Percentiles rank a stretch among this genome's conserved stretches.
Conservation (phyloP, 345 rosid species). For the Syzygium aqueum region DNA sequence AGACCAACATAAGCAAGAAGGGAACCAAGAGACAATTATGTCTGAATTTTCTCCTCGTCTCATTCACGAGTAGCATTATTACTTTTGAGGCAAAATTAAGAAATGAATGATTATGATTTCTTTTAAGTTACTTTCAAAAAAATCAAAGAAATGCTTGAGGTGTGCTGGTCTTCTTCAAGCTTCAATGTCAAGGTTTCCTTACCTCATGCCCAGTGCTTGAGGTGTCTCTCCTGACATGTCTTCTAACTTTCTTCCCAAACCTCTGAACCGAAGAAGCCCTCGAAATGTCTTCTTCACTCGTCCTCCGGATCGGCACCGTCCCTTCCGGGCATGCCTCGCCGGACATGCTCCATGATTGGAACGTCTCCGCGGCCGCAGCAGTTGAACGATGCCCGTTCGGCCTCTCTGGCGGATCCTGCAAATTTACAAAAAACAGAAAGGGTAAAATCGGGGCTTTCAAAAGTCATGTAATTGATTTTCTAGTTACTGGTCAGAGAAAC, state of each 20-base stretch:
- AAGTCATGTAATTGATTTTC: not conserved
- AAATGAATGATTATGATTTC: not conserved
- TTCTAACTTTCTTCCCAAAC: constrained; percentile 60
- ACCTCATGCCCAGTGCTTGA: constrained; percentile 89
- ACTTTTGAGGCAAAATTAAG: not conserved
- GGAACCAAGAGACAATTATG: not conserved
- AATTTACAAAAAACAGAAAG: not conserved
- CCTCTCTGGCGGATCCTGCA: constrained; percentile 72
- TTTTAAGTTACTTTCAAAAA: not conserved
- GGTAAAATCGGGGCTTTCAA: not conserved
- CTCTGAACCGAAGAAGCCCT: constrained; percentile 58
- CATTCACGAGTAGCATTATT: not conserved
- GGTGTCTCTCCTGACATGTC: constrained; percentile 70
- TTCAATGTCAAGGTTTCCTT: not conserved
- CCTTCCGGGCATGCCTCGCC: constrained; percentile 91
- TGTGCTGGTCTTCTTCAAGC: not conserved
- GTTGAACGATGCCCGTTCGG: constrained; percentile 40
- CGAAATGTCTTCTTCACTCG: constrained; percentile 66
- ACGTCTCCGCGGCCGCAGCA: constrained; percentile 22
- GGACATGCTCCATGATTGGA: constrained; percentile 63
- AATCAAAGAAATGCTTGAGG: not conserved
- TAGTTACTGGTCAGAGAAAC: too few relatives aligned
- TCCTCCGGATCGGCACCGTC: constrained; percentile 84
- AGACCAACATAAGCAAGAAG: not conserved
- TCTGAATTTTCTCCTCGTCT: not conserved